Percentiles rank a stretch among this genome's conserved stretches.
Conservation (phyloP, 768 basidiomycete species). For the Leccinum uliginosum region DNA sequence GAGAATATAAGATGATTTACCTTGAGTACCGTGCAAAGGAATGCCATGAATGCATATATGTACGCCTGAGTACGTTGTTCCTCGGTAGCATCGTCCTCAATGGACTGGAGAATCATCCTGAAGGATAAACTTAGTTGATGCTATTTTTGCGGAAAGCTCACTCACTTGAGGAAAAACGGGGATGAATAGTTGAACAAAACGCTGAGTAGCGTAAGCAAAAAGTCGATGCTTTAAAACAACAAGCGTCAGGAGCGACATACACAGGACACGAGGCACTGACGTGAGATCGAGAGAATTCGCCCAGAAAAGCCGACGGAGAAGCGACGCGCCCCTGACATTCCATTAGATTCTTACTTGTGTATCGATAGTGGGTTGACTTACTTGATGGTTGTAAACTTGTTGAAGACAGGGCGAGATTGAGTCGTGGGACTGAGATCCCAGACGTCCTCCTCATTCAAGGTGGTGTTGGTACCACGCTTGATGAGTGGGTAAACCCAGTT, state of each 20-base stretch:
- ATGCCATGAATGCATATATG: slow-evolving; percentile 74
- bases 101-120: slow-evolving; percentile 57
- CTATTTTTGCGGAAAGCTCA: not conserved
- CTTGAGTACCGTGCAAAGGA: slow-evolving; percentile 45
- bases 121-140: not conserved
- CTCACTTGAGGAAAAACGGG: slow-evolving; percentile 81
- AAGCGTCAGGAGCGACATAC: not conserved
- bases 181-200: slow-evolving; percentile 74
- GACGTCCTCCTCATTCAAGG: slow-evolving; percentile 67
- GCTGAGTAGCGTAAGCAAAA: slow-evolving; percentile 59
- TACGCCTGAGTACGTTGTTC: slow-evolving; percentile 61
- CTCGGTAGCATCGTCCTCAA: slow-evolving; percentile 40
- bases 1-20: slow-evolving; percentile 1
- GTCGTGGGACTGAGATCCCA: slow-evolving; percentile 67
- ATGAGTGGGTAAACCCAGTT: slow-evolving; percentile 68
- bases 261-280: slow-evolving; percentile 11
- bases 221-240: slow-evolving; percentile 48
- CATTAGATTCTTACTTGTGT: not conserved
- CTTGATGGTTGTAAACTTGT: slow-evolving; percentile 36
- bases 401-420: slow-evolving; percentile 62
- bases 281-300: slow-evolving; percentile 46
- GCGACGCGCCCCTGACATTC: slow-evolving; percentile 23
- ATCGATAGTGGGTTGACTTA: not conserved
- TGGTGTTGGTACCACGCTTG: slow-evolving; percentile 42
- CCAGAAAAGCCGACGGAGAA: slow-evolving; percentile 40